Base-by-base conservation (phyloP, 768 basidiomycete species). In the Vararia minispora region DNA sequence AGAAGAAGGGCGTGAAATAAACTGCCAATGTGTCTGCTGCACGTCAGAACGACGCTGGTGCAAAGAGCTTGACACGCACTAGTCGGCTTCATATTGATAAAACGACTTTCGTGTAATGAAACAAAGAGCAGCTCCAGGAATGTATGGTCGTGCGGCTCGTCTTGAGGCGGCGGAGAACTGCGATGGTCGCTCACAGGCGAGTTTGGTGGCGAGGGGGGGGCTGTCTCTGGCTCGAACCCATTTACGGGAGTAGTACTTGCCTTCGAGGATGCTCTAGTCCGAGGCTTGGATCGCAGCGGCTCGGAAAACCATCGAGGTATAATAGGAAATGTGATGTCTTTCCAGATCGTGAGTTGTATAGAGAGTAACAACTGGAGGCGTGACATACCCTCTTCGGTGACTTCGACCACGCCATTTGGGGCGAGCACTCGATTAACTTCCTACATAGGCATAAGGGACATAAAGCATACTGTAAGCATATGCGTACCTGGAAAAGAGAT, bases 301-400 rank as follows among this genome's bases (percentile, higher is more conserved):
- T 68, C 63, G 2, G 84, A 85, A 49, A 84, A 87, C 81, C 82
- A 86, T 26, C 69, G 70, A 16, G 84, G 82, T 26, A 87, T 66
- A 4, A 59, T 60, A n/a, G 84, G 84, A 52, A 87, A 87, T 31
- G 83, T 59, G 21, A 82, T 68, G 52, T 87, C 84, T 87, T 37
- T 12, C 17, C 30, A 28, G 33, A 4, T 38, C 21, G 39, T 29
- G 21, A 26, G 27, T 23, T 12, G 18, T 30, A 34, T 16, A 14
- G 21, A 25, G 1, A 10, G 29, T 26, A 22, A 24, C 34, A 33
- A 13, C 7, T 16, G 14, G 24, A 21, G 23, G 22, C 13, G 17
- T 11, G 10, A 49, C 66, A 38, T 47, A 79, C 84, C 84, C 53
- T 84, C 76, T 59, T 86, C 83, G 22, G 77, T 60, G 12, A 82